These are phyloP conservation scores for Populus ilicifolia DNA, from an alignment of 345 rosid genomes.

Conservation along the genomic window DNA sequence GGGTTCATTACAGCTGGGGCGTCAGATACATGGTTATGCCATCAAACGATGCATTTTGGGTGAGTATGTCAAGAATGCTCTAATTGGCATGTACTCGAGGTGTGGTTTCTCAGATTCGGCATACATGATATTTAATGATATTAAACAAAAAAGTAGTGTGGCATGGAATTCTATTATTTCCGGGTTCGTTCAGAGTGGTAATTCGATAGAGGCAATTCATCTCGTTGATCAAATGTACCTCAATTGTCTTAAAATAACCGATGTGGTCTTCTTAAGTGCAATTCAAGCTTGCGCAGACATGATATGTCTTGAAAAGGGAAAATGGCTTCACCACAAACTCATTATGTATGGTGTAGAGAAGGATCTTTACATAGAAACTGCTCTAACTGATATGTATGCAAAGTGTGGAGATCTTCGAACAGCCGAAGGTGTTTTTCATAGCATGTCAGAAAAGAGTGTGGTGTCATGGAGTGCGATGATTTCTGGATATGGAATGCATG, in stretches of 20 bases:
- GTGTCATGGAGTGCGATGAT: conserved; percentile 83
- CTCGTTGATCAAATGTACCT: conserved; percentile 60
- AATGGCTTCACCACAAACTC: conserved; percentile 72
- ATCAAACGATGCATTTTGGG: conserved; percentile 32
- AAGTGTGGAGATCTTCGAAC: conserved; percentile 70
- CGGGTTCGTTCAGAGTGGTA: conserved; percentile 57
- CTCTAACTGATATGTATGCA: conserved; percentile 66
- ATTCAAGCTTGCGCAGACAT: conserved; percentile 62
- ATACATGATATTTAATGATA: conserved; percentile 32
- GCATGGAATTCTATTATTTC: conserved; percentile 69
- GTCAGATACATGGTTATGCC: conserved; percentile 63
- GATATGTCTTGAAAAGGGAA: conserved; percentile 61
- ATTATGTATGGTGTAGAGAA: conserved; percentile 33
- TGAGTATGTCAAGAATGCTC: conserved; percentile 54
- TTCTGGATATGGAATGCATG: conserved; percentile 73
- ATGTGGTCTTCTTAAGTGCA: conserved; percentile 54
- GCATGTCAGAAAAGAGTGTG: conserved; percentile 48
- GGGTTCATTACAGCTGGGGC: conserved; percentile 48
- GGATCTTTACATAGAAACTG: conserved; percentile 57
- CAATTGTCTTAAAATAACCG: conserved; percentile 41
- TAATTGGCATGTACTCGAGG: conserved; percentile 63
- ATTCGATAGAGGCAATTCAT: conserved; percentile 47
- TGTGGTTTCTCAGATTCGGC: conserved; percentile 50
- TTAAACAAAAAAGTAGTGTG: conserved; percentile 39
- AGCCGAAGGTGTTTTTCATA: conserved; percentile 44